Conservation (phyloP, 306 rosid species). For the Senna tora region DNA sequence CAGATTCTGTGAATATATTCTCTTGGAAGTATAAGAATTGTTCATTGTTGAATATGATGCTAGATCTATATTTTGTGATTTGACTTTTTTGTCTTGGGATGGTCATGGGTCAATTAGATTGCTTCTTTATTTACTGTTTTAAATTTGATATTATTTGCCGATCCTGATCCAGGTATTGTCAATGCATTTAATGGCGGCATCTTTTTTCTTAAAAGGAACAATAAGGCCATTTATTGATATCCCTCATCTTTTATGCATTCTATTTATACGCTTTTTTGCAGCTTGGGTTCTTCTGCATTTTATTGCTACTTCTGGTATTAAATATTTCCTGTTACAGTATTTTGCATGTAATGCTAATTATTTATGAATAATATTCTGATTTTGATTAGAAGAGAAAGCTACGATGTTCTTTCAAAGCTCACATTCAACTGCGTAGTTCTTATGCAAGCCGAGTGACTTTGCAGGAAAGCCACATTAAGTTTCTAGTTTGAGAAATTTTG, state of each 20-base stretch:
- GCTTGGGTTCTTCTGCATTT: neutral
- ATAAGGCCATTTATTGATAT: neutral
- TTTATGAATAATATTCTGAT: neutral
- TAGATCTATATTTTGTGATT: neutral
- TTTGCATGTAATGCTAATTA: neutral
- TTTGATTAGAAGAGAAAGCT: neutral
- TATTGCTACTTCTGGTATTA: neutral
- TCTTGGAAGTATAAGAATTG: neutral
- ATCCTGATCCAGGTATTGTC: neutral
- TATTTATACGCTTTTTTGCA: neutral
- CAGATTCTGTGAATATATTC: neutral
- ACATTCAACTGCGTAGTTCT: neutral
- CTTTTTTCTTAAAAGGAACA: neutral
- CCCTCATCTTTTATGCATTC: neutral
- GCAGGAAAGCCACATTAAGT: neutral
- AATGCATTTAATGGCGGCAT: neutral
- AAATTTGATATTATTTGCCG: neutral
- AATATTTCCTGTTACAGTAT: neutral
- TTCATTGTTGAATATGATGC: neutral
- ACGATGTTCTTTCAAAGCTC: neutral
- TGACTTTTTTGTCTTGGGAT: neutral
- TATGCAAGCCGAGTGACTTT: conserved; percentile 7
- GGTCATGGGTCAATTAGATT: neutral
- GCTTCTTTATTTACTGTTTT: neutral
- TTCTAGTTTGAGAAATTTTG: neutral